A percentile compares a stretch with the other conserved stretches of the same genome.
Conservation (phyloP, 2,329 filamentous ascomycete species). For the Berkeleyomyces rouxiae region DNA sequence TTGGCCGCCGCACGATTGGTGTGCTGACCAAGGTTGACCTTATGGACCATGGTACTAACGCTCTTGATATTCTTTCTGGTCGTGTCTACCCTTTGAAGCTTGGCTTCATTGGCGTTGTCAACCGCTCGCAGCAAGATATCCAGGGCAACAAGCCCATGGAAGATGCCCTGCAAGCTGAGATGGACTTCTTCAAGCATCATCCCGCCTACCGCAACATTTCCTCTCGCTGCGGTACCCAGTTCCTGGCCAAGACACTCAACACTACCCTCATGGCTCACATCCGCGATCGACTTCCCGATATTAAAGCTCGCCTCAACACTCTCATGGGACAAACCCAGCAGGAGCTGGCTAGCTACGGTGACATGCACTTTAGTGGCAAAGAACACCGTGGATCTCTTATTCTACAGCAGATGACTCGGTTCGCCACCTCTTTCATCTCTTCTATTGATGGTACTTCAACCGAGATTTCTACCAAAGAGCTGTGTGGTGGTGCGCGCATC, state of each 20-base stretch:
- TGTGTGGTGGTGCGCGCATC: constrained; percentile 85
- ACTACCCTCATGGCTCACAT: constrained; percentile 93
- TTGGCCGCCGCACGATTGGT: constrained; percentile 87
- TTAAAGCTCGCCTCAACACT: constrained; percentile 93
- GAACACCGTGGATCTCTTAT: constrained; percentile 92
- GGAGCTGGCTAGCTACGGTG: constrained; percentile 92
- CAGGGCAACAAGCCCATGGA: constrained; percentile 88
- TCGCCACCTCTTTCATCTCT: constrained; percentile 92
- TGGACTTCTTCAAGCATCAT: constrained; percentile 93
- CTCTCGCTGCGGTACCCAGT: constrained; percentile 81
- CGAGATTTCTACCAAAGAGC: constrained; percentile 95
- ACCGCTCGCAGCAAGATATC: constrained; percentile 95
- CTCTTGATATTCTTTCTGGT: constrained; percentile 90
- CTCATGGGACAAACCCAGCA: constrained; percentile 99
- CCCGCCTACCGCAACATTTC: constrained; percentile 96
- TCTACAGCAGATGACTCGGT: constrained; percentile 92
- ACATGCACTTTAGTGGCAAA: constrained; percentile 93
- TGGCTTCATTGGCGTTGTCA: constrained; percentile 95
- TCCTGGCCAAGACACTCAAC: constrained; percentile 85
- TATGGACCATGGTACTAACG: constrained; percentile 98
- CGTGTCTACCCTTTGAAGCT: constrained; percentile 93
- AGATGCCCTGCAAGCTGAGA: constrained; percentile 75
- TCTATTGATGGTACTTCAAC: constrained; percentile 98
- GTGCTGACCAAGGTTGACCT: constrained; percentile 93
- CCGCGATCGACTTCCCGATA: constrained; percentile 85